Conservation (phyloP, 129 eudicot genomes). For the Centella asiatica region DNA sequence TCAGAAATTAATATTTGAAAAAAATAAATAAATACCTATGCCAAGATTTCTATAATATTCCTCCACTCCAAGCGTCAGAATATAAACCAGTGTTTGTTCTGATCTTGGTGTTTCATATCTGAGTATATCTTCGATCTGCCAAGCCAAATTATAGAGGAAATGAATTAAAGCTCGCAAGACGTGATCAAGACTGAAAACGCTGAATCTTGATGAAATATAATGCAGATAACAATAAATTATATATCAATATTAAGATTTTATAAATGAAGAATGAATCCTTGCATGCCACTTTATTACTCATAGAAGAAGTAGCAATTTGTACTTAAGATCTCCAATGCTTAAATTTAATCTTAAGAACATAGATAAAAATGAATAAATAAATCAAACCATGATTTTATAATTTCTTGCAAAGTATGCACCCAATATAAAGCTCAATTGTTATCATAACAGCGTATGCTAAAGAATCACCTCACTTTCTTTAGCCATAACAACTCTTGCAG, state of each 20-base stretch:
- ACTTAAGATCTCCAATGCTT: not conserved
- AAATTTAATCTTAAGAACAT: too few species aligned
- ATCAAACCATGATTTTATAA: not conserved
- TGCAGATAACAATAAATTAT: too few species aligned
- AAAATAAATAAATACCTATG: slow-evolving; percentile 29
- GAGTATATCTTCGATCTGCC: slow-evolving; percentile 67
- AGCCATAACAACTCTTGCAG: slow-evolving; percentile 60
- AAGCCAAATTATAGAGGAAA: slow-evolving; percentile 3
- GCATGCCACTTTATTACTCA: not conserved
- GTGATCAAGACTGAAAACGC: too few species aligned
- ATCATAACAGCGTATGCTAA: not conserved
- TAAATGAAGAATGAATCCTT: too few species aligned
- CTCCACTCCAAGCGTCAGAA: slow-evolving; percentile 85
- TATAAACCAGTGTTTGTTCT: slow-evolving; percentile 67
- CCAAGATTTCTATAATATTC: slow-evolving; percentile 79
- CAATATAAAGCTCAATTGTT: not conserved
- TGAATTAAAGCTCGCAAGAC: slow-evolving; percentile 2
- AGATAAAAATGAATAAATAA: not conserved
- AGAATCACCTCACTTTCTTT: slow-evolving; percentile 93
- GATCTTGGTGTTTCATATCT: slow-evolving; percentile 58
- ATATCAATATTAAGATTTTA: too few species aligned
- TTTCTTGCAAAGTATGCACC: not conserved
- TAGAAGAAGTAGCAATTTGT: not conserved
- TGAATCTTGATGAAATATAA: too few species aligned
- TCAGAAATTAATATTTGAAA: not conserved